A percentile compares a stretch with the other conserved stretches of the same genome.
Conservation (phyloP, 176 grass and related monocot species). For the Neostapfia colusana region DNA sequence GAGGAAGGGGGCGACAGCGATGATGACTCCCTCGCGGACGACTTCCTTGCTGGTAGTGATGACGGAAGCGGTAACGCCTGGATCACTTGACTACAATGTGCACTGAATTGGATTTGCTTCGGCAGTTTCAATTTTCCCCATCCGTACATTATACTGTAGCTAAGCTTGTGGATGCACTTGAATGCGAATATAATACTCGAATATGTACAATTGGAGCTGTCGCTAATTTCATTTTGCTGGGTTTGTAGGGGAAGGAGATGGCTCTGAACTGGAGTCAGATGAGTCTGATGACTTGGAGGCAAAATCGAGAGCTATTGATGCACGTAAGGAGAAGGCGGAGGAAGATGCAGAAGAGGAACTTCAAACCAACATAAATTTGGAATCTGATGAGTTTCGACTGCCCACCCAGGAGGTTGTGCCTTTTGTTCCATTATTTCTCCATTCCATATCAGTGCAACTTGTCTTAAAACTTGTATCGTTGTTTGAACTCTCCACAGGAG, state of each 20-base stretch:
- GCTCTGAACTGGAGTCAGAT: constrained; percentile 67
- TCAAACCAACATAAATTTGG: constrained; percentile 69
- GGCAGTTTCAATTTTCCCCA: constrained; percentile 16
- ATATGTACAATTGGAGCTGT: background rate
- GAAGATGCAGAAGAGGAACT: constrained; percentile 73
- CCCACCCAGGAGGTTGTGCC: constrained; percentile 71
- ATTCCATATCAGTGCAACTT: background rate
- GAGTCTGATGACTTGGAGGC: constrained; percentile 72
- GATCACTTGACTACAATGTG: background rate
- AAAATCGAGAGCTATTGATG: constrained; percentile 73
- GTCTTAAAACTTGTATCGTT: constrained; percentile 4
- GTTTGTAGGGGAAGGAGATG: constrained; percentile 36
- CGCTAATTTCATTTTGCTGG: background rate
- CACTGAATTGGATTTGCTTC: constrained; percentile 16
- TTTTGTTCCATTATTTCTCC: background rate
- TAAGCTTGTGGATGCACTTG: background rate
- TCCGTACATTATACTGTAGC: background rate
- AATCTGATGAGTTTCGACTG: constrained; percentile 86
- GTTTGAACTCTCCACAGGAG: constrained; percentile 51
- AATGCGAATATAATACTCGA: background rate
- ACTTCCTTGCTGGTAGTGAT: constrained; percentile 74
- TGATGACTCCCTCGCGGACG: constrained; percentile 68
- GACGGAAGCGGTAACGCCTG: constrained; percentile 48
- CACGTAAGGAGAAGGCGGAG: constrained; percentile 49
- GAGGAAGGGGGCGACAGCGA: background rate